Percentiles rank a stretch among this genome's conserved stretches.
Evolutionary conservation across 306 rosid species (phyloP).

Genomic region (Lupinus albus): DNA sequence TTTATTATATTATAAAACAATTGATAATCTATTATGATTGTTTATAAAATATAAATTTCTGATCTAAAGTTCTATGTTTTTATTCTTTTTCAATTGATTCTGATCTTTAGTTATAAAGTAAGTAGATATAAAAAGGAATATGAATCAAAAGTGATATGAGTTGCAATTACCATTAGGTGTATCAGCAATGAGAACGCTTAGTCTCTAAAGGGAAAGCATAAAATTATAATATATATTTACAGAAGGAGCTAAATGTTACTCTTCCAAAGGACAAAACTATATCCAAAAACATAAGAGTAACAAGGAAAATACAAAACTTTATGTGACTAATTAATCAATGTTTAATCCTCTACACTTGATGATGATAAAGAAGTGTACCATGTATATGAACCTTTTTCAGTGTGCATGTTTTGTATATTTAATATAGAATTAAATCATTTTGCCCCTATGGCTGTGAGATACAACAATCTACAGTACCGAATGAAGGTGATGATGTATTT

Average conservation of each 20-base stretch:
- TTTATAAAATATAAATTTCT: too few relatives aligned
- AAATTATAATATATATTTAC: conserved; percentile 4
- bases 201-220: conserved; percentile 2
- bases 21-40: too few relatives aligned
- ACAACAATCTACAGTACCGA: conserved; percentile 15
- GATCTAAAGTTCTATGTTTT: too few relatives aligned
- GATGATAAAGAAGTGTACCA: not conserved
- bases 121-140: too few relatives aligned
- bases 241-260: not conserved
- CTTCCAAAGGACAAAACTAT: conserved; percentile 5
- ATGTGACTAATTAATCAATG: conserved; percentile 12
- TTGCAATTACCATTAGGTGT: conserved; percentile 4
- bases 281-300: not conserved
- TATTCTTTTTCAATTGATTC: too few relatives aligned
- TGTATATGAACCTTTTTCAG: conserved; percentile 7
- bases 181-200: conserved; percentile 20
- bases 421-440: not conserved
- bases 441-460: not conserved
- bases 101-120: too few relatives aligned
- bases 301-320: conserved; percentile 22
- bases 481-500: not conserved
- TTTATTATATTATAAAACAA: too few relatives aligned
- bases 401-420: conserved; percentile 17
- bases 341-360: conserved; percentile 5
- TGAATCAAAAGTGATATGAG: too few relatives aligned